Base-by-base conservation (phyloP, 2,329 filamentous ascomycete genomes). In the Aspergillus vadensis region DNA sequence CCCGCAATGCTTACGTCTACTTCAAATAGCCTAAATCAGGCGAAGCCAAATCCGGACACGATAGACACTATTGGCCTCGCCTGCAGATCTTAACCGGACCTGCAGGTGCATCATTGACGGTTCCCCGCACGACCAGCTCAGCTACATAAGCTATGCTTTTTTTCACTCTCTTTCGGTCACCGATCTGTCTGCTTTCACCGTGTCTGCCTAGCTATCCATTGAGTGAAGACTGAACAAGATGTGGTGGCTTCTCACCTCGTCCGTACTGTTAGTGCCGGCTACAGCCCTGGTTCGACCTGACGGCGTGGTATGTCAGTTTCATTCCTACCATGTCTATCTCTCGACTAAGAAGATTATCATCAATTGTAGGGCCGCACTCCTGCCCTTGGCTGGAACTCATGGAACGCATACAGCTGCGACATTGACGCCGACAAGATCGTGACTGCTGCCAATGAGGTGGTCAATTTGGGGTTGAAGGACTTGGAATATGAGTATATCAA, bases 401-500 rank as follows among this genome's bases (percentile, higher is more conserved):
- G 77, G 78, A 81, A 81, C 61, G 77, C 80, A 5, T 80, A 82
- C 60, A 76, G 71, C 7, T 83, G 82, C 66, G 72, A 82, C 58
- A 77, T 85, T 41, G 73, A 77, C 56, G 79, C 81, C 53, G 71
- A 74, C 15, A 73, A 82, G 51, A 70, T 84, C 39, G 69, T 84
- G 55, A 74, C 73, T 7, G 82, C 82, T 0, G 81, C 82, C 0
- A 71, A 78, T 38, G 70, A 78, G 49, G 75, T 83, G 58, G 70
- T 82, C 17, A 71, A 79, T 32, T 73, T 74, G 50, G 82, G 82
- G 4, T 68, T 84, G 36, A 74, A 80, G 32, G 81, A 83, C 61
- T 63, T 79, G 7, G 81, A 81, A 30, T 83, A 83, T 66, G 72
- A 82, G 59, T 83, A 84, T 63, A 77, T 84, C 19, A 76, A 74